Percentiles rank a stretch among this genome's conserved stretches.
Conservation (phyloP, 1,284 basidiomycete genomes). For the Cronartium ribicola region DNA sequence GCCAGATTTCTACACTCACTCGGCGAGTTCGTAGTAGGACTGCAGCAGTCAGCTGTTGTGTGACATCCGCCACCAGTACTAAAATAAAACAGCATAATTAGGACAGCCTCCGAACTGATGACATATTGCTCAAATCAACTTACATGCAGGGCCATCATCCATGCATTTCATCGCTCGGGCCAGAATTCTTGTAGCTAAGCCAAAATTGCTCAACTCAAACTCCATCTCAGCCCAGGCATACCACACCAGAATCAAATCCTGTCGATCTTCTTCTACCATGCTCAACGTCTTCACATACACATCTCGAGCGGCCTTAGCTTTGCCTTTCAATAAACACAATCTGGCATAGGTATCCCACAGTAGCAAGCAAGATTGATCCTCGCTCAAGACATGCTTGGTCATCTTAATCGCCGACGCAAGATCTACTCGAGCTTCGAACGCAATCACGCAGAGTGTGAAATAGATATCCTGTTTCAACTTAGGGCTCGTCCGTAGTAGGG, state of each 20-base stretch:
- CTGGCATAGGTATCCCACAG: conserved; percentile 79
- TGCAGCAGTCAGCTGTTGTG: conserved; percentile 29
- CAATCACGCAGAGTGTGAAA: conserved; percentile 52
- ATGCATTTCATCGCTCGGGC: conserved; percentile 27
- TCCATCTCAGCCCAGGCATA: conserved; percentile 87
- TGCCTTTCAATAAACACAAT: conserved; percentile 68
- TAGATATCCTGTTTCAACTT: conserved; percentile 50
- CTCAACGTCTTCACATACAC: conserved; percentile 60
- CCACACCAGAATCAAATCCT: conserved; percentile 58
- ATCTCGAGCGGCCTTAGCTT: conserved; percentile 69
- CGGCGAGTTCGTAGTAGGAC: conserved; percentile 44
- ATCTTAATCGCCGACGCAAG: conserved; percentile 64
- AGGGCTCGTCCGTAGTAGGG: conserved; percentile 49
- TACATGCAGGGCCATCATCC: conserved; percentile 27
- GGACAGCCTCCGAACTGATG: not conserved
- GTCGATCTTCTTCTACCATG: conserved; percentile 42
- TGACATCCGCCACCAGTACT: conserved; percentile 25
- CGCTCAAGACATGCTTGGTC: conserved; percentile 67
- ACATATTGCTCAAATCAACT: not conserved
- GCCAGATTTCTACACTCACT: conserved; percentile 8
- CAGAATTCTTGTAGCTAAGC: conserved; percentile 49
- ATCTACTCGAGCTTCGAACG: conserved; percentile 64
- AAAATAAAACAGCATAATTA: not conserved
- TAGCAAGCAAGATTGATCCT: conserved; percentile 62
- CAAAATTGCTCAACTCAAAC: conserved; percentile 62